phyloP scores from a whole-genome alignment of 768 basidiomycete genomes.

The Coprinopsis cinerea region DNA sequence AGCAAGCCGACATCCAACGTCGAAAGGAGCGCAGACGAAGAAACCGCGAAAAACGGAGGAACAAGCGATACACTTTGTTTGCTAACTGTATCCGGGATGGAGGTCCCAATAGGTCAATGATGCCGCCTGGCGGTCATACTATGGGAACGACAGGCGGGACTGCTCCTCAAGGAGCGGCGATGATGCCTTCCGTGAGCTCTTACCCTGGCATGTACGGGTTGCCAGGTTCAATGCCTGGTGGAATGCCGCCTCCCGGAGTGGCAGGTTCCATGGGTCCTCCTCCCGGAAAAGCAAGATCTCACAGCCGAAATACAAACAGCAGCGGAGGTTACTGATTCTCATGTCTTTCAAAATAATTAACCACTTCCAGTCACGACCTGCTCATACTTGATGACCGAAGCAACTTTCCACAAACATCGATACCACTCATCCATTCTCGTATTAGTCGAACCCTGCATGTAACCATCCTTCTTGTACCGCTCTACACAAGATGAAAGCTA shows the following conservation, averaged over 20 bases:
- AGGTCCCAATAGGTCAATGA: slow-evolving; percentile 2
- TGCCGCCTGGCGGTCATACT: neutral
- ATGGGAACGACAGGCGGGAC: too few species aligned
- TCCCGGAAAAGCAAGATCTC: neutral
- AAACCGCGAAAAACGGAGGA: slow-evolving; percentile 45
- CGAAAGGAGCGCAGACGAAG: slow-evolving; percentile 60
- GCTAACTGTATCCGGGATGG: slow-evolving; percentile 41
- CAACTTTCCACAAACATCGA: too few species aligned
- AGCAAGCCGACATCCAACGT: slow-evolving; percentile 47
- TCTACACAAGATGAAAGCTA: too few species aligned
- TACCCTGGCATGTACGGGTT: neutral
- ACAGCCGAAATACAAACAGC: neutral
- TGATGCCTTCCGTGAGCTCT: neutral
- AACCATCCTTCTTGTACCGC: too few species aligned
- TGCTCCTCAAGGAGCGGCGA: too few species aligned
- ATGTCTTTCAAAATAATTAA: neutral
- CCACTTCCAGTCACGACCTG: neutral
- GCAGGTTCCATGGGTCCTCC: neutral
- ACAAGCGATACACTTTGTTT: slow-evolving; percentile 61
- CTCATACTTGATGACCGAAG: neutral
- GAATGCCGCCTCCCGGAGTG: too few species aligned
- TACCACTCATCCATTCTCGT: too few species aligned
- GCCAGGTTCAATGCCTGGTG: neutral
- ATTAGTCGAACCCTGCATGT: too few species aligned
- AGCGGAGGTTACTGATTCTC: neutral